Percentiles rank a stretch among this genome's conserved stretches.
Conservation (phyloP, 148 eudicot species). For the Fallopia convolvulus region DNA sequence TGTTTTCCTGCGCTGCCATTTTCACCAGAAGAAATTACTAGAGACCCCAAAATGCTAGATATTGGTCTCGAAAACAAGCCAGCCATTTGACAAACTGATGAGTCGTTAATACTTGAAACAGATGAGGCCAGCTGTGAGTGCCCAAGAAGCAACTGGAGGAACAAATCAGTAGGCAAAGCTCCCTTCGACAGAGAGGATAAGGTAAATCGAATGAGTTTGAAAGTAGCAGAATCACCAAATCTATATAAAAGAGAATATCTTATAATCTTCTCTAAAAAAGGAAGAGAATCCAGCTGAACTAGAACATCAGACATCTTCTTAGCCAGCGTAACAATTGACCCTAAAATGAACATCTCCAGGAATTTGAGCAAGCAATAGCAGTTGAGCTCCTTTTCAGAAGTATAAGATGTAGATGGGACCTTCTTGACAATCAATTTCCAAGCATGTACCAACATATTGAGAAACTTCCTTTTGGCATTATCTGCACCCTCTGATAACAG, state of each 20-base stretch:
- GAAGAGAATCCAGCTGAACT: conserved; percentile 42
- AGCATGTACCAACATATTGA: conserved; percentile 44
- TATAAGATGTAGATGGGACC: conserved; percentile 24
- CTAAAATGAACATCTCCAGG: conserved; percentile 49
- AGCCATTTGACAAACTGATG: conserved; percentile 31
- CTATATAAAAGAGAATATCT: conserved; percentile 56
- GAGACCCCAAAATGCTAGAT: conserved; percentile 63
- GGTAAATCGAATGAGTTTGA: conserved; percentile 47
- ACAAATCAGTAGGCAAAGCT: conserved; percentile 31
- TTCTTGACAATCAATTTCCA: conserved; percentile 62
- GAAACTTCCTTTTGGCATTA: conserved; percentile 25
- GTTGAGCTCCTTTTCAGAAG: conserved; percentile 17
- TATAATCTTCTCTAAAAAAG: conserved; percentile 51
- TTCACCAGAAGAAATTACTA: conserved; percentile 21
- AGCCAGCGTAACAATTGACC: conserved; percentile 40
- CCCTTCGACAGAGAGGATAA: conserved; percentile 41
- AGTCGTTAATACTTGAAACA: conserved; percentile 24
- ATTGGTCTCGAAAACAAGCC: conserved; percentile 68
- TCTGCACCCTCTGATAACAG: conserved; percentile 19
- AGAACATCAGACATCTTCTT: conserved; percentile 36
- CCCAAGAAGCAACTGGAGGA: conserved; percentile 70
- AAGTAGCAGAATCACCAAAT: conserved; percentile 62
- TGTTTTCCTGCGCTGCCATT: conserved; percentile 16
- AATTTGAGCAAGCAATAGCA: conserved; percentile 37
- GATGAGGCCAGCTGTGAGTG: conserved; percentile 71